Conservation (phyloP, 345 rosid genomes). For the Microcos paniculata region DNA sequence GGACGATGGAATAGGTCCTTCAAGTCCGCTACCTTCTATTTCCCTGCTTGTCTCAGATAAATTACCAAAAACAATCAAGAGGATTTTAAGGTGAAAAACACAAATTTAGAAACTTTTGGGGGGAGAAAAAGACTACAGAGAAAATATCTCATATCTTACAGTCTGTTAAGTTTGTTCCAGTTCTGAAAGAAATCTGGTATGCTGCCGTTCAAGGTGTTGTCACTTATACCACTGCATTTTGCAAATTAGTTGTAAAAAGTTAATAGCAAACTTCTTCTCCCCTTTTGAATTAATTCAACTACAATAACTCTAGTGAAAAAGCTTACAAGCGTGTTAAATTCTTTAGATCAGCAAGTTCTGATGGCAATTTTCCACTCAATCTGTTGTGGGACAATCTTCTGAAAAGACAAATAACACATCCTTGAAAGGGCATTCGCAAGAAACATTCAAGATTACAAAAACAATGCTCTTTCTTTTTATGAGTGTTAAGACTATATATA, state of each 20-base stretch:
- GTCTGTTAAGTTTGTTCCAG: conserved; percentile 44
- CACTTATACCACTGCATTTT: conserved; percentile 57
- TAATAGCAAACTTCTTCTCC: neutral
- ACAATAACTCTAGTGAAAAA: neutral
- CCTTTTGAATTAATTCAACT: neutral
- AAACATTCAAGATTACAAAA: neutral
- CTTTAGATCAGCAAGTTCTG: conserved; percentile 35
- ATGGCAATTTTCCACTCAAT: conserved; percentile 53
- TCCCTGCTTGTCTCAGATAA: conserved; percentile 29
- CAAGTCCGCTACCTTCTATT: conserved; percentile 37
- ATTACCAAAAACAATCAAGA: neutral
- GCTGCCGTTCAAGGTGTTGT: conserved; percentile 57
- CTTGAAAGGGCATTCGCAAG: neutral
- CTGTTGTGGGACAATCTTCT: conserved; percentile 58
- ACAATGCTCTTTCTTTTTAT: neutral
- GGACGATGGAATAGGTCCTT: conserved; percentile 37
- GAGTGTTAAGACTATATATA: neutral
- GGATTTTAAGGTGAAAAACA: neutral
- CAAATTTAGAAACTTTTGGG: neutral
- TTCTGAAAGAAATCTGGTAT: conserved; percentile 53
- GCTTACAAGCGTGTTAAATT: conserved; percentile 54
- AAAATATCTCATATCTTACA: conserved; percentile 40
- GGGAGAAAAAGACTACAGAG: too few relatives aligned
- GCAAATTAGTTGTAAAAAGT: neutral
- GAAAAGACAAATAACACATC: conserved; percentile 10